Evolutionary conservation across 2,329 filamentous ascomycete species (phyloP), one percentile per base, ranked within the genome.

Genomic region (Diplodia corticola): DNA sequence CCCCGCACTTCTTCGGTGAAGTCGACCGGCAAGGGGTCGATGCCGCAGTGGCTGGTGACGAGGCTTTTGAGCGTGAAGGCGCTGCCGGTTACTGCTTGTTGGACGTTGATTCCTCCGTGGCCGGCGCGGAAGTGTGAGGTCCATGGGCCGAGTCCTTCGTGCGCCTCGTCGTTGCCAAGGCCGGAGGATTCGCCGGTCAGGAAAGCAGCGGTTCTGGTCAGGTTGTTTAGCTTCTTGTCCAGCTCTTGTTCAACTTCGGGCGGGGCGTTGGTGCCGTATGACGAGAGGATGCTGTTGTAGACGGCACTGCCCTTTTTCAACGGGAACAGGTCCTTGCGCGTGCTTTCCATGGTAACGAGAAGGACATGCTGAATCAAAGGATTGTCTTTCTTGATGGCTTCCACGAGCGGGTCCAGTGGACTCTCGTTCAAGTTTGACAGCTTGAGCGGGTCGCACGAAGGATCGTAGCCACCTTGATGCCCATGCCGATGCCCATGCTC

Each of bases 291-390:
- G 24, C 67, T 68, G 22, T 79, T 70, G 55, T 79, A 76, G 15
- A 80, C 67, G 4, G 70, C 71, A 17, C 73, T 75, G 13, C 73
- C 73, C 55, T 77, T 75, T 60, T 76, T 75, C 59, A 78, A 69
- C 1, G 78, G 78, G 67, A 80, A 80, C 40, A 79, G 70, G 44
- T 80, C 78, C 55, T 79, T 80, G 35, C 78, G 73, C 4, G 76
- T 77, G 63, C 76, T 78, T 68, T 80, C 78, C 17, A 80, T 69
- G 4, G 75, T 78, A 30, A 80, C 59, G 7, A 80, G 28, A 5
- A 80, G 71, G 0, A 80, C 72, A 69, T 80, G 74, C 28, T 80
- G 76, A 44, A 80, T 79, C 1, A 70, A 61, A 2, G 67, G 50
- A 15, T 78, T 71, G 0, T 74, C 69, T 30, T 72, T 68, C 7